Percentiles rank a stretch among this genome's conserved stretches.
These are phyloP conservation scores for Naganishia friedmannii DNA, from an alignment of 768 basidiomycete genomes.

Conservation along the genomic window DNA sequence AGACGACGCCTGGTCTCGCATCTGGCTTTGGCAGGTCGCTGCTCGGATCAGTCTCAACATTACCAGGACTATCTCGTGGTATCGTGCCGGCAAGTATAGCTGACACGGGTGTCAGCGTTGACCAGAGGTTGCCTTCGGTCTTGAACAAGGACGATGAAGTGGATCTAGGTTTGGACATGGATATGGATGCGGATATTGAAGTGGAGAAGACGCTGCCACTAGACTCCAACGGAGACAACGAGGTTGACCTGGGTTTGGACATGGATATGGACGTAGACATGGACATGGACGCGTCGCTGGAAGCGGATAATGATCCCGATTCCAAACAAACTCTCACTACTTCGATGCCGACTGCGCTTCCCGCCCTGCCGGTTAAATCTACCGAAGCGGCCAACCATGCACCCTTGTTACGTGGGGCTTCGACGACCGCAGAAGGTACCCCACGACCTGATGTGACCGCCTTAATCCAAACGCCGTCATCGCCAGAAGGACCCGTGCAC, in stretches of 20 bases:
- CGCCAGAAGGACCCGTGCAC: neutral
- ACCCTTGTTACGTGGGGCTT: no score
- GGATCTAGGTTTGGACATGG: neutral
- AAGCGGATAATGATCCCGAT: neutral
- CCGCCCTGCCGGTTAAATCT: no score
- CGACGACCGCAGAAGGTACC: no score
- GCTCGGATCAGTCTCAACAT: neutral
- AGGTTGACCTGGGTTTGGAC: neutral
- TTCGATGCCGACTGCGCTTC: neutral
- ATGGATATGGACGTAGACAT: conserved; percentile 5
- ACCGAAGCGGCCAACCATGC: no score
- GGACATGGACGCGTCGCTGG: neutral
- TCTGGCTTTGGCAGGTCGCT: neutral
- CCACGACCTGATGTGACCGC: neutral
- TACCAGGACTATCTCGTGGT: neutral
- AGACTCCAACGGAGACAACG: neutral
- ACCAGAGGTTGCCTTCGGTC: neutral
- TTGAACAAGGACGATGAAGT: neutral
- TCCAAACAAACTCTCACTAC: neutral
- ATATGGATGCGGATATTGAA: neutral
- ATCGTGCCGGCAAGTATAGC: neutral
- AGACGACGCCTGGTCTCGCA: neutral
- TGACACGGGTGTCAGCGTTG: neutral
- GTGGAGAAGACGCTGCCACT: no score
- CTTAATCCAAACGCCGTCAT: neutral